Conservation (phyloP, 2,329 filamentous ascomycete genomes). For the Cercospora nicotianae region DNA sequence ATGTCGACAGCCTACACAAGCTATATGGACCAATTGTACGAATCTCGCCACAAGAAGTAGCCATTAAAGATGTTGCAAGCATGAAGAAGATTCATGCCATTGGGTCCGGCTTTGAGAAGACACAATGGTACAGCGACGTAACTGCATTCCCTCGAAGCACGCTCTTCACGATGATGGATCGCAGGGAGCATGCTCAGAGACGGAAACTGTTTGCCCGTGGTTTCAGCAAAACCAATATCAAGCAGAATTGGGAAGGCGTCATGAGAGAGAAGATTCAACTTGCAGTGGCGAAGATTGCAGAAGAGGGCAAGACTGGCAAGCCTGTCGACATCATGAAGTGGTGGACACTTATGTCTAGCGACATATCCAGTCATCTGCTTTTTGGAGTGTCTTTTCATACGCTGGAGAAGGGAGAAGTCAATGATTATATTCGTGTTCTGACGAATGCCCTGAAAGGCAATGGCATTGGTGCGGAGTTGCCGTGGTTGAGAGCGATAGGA, state of each 20-base stretch:
- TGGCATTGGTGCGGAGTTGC: slow-evolving; percentile 39
- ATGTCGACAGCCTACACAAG: slow-evolving; percentile 43
- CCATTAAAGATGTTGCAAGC: slow-evolving; percentile 32
- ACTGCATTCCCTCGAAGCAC: slow-evolving; percentile 27
- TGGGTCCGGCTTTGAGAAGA: slow-evolving; percentile 33
- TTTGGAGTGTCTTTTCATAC: slow-evolving; percentile 46
- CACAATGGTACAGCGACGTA: slow-evolving; percentile 33
- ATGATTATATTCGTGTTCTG: slow-evolving; percentile 37
- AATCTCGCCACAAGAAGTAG: slow-evolving; percentile 34
- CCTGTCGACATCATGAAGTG: slow-evolving; percentile 44
- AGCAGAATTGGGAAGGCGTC: slow-evolving; percentile 40
- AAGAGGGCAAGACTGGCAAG: slow-evolving; percentile 34
- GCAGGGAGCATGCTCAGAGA: slow-evolving; percentile 39
- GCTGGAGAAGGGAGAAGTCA: slow-evolving; percentile 40
- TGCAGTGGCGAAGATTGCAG: slow-evolving; percentile 39
- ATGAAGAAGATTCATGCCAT: slow-evolving; percentile 38
- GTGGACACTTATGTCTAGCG: slow-evolving; percentile 45
- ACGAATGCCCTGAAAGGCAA: slow-evolving; percentile 34
- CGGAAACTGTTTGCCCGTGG: slow-evolving; percentile 41
- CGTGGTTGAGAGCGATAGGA: slow-evolving; percentile 31
- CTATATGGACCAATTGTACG: slow-evolving; percentile 36
- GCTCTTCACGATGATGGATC: slow-evolving; percentile 44
- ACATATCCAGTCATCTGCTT: slow-evolving; percentile 42
- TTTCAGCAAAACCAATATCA: slow-evolving; percentile 41
- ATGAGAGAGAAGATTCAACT: slow-evolving; percentile 39